Conservation (phyloP, 2,329 filamentous ascomycete genomes). For the Monosporascus sp. region DNA sequence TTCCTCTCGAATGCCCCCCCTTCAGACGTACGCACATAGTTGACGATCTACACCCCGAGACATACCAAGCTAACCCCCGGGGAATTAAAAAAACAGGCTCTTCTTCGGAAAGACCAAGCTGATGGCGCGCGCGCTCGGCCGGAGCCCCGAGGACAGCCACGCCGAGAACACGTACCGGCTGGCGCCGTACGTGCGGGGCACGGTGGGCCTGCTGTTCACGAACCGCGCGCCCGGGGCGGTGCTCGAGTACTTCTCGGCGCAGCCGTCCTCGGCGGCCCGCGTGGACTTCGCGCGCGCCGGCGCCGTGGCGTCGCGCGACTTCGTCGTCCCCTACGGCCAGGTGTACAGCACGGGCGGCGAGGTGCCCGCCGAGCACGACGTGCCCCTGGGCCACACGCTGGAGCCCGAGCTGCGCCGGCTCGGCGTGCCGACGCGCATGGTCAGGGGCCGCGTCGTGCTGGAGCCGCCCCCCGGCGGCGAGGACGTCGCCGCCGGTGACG, state of each 20-base stretch:
- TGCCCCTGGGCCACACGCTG: conserved; percentile 79
- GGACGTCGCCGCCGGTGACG: conserved; percentile 39
- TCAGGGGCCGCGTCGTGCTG: conserved; percentile 81
- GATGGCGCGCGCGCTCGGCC: conserved; percentile 91
- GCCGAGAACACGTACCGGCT: conserved; percentile 72
- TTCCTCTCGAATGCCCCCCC: no score
- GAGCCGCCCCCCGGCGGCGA: conserved; percentile 44
- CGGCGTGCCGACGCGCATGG: conserved; percentile 82
- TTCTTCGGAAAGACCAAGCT: conserved; percentile 99
- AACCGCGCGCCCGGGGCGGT: conserved; percentile 66
- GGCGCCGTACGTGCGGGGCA: conserved; percentile 65
- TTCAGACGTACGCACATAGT: not conserved
- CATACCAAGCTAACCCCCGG: conserved; percentile 10
- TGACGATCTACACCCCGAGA: conserved; percentile 1
- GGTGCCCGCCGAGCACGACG: conserved; percentile 73
- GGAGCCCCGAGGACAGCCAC: conserved; percentile 69
- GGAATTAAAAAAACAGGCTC: conserved; percentile 51
- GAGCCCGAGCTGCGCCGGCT: conserved; percentile 88
- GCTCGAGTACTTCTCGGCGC: conserved; percentile 58
- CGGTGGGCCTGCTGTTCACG: conserved; percentile 87
- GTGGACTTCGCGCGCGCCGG: conserved; percentile 92
- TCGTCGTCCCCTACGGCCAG: conserved; percentile 77
- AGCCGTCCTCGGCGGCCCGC: conserved; percentile 44
- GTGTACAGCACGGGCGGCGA: conserved; percentile 79
- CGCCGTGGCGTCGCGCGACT: conserved; percentile 64